A percentile compares a stretch with the other conserved stretches of the same genome.
phyloP scores from a whole-genome alignment of 2,329 filamentous ascomycete genomes.

The Magnaporthales sp. region DNA sequence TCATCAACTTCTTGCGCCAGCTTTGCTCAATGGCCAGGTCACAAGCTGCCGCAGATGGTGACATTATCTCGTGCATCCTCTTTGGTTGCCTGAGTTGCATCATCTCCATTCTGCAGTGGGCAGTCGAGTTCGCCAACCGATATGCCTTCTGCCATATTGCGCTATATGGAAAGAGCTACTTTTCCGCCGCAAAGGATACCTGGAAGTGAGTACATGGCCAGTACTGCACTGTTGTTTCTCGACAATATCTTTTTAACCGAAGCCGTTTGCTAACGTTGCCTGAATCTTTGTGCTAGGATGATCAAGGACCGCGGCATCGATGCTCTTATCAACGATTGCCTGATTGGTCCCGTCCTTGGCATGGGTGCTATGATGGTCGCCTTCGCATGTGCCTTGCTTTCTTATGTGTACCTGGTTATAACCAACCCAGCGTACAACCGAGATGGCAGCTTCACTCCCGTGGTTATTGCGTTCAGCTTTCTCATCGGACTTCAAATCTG shows the following conservation, averaged over 20 bases:
- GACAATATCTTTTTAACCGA: neutral
- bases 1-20: conserved; percentile 80
- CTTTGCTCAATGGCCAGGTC: conserved; percentile 70
- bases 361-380: conserved; percentile 78
- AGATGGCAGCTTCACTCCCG: conserved; percentile 58
- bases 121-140: conserved; percentile 79
- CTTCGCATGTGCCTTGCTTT: conserved; percentile 71
- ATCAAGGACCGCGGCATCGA: conserved; percentile 89
- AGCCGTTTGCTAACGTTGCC: neutral
- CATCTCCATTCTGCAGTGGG: conserved; percentile 74
- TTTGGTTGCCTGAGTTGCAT: conserved; percentile 73
- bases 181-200: conserved; percentile 79
- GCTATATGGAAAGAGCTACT: conserved; percentile 82
- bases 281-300: conserved; percentile 40
- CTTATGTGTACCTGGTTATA: conserved; percentile 80
- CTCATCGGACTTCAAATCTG: conserved; percentile 84
- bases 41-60: conserved; percentile 55
- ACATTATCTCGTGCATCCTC: conserved; percentile 54
- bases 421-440: conserved; percentile 73
- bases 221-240: neutral
- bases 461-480: conserved; percentile 79
- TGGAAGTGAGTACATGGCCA: conserved; percentile 47
- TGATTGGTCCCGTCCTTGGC: conserved; percentile 65
- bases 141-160: conserved; percentile 93
- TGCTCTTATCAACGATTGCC: conserved; percentile 79